Evolutionary conservation across 225 moss, liverwort and hornwort genomes (phyloP), one percentile per base, ranked within the genome.

Genomic region (Physcomitrium patens): DNA sequence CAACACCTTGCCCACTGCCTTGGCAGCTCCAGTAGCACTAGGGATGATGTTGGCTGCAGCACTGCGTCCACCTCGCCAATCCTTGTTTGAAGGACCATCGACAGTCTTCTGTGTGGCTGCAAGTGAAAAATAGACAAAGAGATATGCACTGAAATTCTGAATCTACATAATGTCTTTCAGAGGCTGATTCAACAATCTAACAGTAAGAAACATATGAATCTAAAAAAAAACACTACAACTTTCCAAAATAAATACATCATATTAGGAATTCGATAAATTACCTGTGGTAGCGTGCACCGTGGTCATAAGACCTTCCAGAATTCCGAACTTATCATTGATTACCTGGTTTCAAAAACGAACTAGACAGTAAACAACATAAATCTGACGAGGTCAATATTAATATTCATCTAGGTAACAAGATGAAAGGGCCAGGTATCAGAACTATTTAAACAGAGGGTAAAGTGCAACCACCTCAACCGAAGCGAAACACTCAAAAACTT

Each of bases 51-150:
- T 90, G 1, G 66, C 3, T 41, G n/a, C 6, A 5, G 88, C 90
- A 50, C 70, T 70, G 16, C 87, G 88, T 14, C 90, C 90, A 22
- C 88, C 88, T 57, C 90, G 81, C 90, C 90, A 90, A 63, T 90
- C 90, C 75, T 90, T 90, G 77, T 10, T 74, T 0, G 90, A 90
- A 13, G 90, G 90, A 31, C 88, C 88, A 48, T 90, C 90, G 0
- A 90, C 90, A 0, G 90, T 90, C 81, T 90, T 90, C 71, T 90
- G 90, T 46, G 90, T 90, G 12, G 90, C 90, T 88, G 90, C 66
- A 67, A 46, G n/a, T 3, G 3, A 28, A 13, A 61, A 22, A 3
- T 20, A 77, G 9, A 45, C 11, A 2, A 7, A 6, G 13, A 20
- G 0, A 44, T 19, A 6, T 13, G 26, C 19, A 63, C 56, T 14